phyloP scores from a whole-genome alignment of 1,284 basidiomycete genomes.

The Microbotryum silenes-acaulis region DNA sequence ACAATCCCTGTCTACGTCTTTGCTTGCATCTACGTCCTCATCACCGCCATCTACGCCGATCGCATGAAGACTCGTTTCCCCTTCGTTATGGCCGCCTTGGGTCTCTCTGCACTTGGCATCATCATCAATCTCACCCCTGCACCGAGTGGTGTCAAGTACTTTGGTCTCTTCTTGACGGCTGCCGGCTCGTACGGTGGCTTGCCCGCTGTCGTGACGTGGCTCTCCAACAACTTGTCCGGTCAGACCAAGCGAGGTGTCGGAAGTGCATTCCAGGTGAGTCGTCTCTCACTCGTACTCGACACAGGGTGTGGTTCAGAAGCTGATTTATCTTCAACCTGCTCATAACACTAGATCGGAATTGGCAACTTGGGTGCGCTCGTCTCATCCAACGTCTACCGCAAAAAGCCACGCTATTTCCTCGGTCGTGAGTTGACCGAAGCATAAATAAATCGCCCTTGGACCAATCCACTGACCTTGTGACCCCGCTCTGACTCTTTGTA shows the following conservation, averaged over 20 bases:
- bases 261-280: neutral
- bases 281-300: neutral
- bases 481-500: conserved; percentile 33
- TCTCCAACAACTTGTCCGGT: conserved; percentile 54
- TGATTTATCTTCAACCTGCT: conserved; percentile 32
- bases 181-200: conserved; percentile 36
- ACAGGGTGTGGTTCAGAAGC: neutral
- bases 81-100: conserved; percentile 53
- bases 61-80: conserved; percentile 51
- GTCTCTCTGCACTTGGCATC: conserved; percentile 54
- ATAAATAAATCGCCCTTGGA: conserved; percentile 4
- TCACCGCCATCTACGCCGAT: conserved; percentile 53
- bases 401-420: conserved; percentile 52
- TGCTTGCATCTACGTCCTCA: conserved; percentile 51
- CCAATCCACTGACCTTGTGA: neutral
- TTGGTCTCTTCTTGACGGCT: conserved; percentile 31
- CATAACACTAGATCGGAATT: conserved; percentile 56
- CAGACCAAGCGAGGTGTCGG: conserved; percentile 55
- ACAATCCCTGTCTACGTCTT: conserved; percentile 53
- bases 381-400: conserved; percentile 41
- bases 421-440: conserved; percentile 48
- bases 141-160: conserved; percentile 29
- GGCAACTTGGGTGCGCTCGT: conserved; percentile 47
- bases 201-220: conserved; percentile 61
- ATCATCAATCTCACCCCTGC: conserved; percentile 48